phyloP scores from a whole-genome alignment of 2,329 filamentous ascomycete genomes.

The Nannizzia gypsea region DNA sequence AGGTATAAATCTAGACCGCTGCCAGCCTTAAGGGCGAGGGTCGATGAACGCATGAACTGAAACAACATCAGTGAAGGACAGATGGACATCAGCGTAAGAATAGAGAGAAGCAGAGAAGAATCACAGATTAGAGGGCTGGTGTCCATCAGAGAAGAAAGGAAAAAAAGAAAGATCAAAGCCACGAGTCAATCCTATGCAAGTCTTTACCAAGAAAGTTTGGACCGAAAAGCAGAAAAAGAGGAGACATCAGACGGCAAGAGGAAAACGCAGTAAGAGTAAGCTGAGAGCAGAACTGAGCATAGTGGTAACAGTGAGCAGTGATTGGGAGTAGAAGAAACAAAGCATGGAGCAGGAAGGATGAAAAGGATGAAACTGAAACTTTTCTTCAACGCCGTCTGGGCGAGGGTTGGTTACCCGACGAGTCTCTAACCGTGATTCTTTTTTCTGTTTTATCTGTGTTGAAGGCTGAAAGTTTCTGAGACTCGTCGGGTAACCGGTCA shows the following conservation, averaged over 20 bases:
- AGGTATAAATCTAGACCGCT: background rate
- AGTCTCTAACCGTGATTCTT: background rate
- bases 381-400: background rate
- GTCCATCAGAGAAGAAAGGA: constrained; percentile 8
- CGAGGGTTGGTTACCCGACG: background rate
- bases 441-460: background rate
- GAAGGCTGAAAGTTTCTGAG: background rate
- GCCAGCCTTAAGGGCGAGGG: background rate
- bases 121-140: constrained; percentile 2
- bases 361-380: background rate
- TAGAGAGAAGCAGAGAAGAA: constrained; percentile 6
- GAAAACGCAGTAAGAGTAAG: constrained; percentile 43
- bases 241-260: constrained; percentile 29
- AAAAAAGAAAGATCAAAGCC: constrained; percentile 20
- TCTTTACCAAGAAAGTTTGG: background rate
- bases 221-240: constrained; percentile 17
- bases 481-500: background rate
- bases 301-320: background rate
- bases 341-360: background rate
- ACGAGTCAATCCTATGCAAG: constrained; percentile 39
- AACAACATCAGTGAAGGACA: background rate
- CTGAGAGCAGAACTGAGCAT: constrained; percentile 16
- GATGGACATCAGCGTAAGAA: constrained; percentile 5
- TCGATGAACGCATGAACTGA: background rate
- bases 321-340: background rate